Evolutionary conservation across 805 yeast genomes (phyloP), one percentile per base, ranked within the genome.

Genomic region (Lipomyces lipofer): DNA sequence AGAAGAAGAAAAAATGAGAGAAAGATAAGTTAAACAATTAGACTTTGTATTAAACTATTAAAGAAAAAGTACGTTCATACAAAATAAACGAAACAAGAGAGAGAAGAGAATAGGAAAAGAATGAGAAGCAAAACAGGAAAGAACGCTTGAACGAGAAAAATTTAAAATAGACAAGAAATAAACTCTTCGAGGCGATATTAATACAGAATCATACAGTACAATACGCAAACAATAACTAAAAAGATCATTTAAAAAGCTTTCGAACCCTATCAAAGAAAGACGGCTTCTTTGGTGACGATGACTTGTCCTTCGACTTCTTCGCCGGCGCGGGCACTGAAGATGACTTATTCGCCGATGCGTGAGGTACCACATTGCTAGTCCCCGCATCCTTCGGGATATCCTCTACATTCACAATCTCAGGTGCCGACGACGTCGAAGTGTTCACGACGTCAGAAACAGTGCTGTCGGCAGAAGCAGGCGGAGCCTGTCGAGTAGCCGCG

Each of bases 221-320:
- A 1, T 12, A 19, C 13, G 33, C 13, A 42, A 43, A 15, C 29
- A 6, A 4, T 8, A 45, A 17, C 17, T 10, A 28, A 36, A 39
- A 42, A 2, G 22, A 5, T 21, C 29, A 49, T 17, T 38, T 36
- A 39, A 53, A 53, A 8, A 53, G 24, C 42, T 49, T 53, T 43
- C 54, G 53, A 35, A 53, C 54, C 36, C 35, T 43, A 24, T 53
- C 58, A 19, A 53, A 38, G 32, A 53, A 28, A 19, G 40, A 36
- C 17, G 22, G 3, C 40, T 36, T 36, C 44, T 53, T 53, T 5
- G 33, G 44, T 29, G 30, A 30, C 30, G 9, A 25, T 47, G 24
- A 30, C 9, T 19, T 28, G 17, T 22, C 38, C 10, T 32, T 44
- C 15, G 38, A 10, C 13, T 12, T 21, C 17, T 44, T 28, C n/a